Percentiles rank a stretch among this genome's conserved stretches.
phyloP scores from a whole-genome alignment of 371 early-diverging fungal species.

The Syncephalastrum contaminatum region DNA sequence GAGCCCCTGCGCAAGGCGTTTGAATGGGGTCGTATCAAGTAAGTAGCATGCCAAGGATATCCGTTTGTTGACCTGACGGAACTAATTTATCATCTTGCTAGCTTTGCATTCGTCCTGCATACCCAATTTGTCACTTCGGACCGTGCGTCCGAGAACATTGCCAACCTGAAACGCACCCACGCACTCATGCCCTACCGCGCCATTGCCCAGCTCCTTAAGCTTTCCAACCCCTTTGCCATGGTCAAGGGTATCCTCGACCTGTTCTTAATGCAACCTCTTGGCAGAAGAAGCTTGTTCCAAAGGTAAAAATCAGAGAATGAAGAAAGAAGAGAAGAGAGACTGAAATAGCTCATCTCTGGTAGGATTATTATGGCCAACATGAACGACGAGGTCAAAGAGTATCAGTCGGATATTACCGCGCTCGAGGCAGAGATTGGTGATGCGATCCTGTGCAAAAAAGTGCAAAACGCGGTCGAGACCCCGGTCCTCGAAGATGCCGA shows the following conservation, averaged over 20 bases:
- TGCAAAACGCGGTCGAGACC: constrained; percentile 49
- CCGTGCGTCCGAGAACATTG: constrained; percentile 47
- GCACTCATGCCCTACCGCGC: constrained; percentile 56
- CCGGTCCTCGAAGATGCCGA: constrained; percentile 20
- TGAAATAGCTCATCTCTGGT: background rate
- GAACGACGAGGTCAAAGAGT: constrained; percentile 46
- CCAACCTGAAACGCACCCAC: constrained; percentile 57
- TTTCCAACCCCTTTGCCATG: constrained; percentile 60
- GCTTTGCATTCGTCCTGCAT: constrained; percentile 60
- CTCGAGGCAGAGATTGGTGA: constrained; percentile 45
- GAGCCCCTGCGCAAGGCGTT: constrained; percentile 43
- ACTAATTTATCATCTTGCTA: constrained; percentile 7
- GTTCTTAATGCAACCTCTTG: constrained; percentile 61
- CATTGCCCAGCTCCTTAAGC: constrained; percentile 48
- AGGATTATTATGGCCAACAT: constrained; percentile 52
- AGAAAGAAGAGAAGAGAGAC: background rate
- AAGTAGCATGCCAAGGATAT: background rate
- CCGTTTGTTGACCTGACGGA: background rate
- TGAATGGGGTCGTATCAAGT: constrained; percentile 61
- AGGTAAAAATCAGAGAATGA: constrained; percentile 21
- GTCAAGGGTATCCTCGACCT: constrained; percentile 59
- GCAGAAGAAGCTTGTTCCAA: constrained; percentile 55
- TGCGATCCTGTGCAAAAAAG: constrained; percentile 41
- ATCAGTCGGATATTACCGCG: constrained; percentile 43
- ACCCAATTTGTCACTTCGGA: constrained; percentile 57